A percentile compares a stretch with the other conserved stretches of the same genome.
These are phyloP conservation scores for Salix suchowensis DNA, from an alignment of 345 rosid genomes.

Conservation along the genomic window DNA sequence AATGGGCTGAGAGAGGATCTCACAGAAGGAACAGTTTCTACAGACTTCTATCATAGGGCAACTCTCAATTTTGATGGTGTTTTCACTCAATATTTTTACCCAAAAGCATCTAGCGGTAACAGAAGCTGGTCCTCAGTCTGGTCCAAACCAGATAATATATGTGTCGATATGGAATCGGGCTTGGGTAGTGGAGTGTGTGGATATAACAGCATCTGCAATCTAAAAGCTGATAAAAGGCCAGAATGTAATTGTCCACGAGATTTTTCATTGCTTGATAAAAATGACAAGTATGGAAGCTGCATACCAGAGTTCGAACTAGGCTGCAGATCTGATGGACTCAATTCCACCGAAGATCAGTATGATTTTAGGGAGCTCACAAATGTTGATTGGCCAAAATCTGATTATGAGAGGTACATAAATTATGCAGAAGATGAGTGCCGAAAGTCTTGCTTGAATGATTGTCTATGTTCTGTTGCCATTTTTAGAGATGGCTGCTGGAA, in stretches of 20 bases:
- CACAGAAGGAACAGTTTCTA: background rate
- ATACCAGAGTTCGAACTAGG: background rate
- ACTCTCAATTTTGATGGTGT: background rate
- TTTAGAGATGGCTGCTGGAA: conserved; percentile 28
- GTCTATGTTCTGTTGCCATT: background rate
- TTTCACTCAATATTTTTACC: background rate
- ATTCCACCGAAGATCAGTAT: background rate
- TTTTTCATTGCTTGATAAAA: conserved; percentile 5
- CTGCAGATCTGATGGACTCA: background rate
- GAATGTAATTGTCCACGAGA: conserved; percentile 28
- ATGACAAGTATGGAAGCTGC: conserved; percentile 5
- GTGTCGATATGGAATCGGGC: background rate
- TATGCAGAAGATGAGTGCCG: background rate
- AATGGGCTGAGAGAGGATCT: too few relatives aligned
- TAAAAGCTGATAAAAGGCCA: conserved; percentile 7
- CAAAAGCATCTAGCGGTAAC: background rate
- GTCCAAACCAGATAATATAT: conserved; percentile 20
- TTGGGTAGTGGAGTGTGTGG: conserved; percentile 31
- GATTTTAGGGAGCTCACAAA: background rate
- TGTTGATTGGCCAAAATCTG: background rate
- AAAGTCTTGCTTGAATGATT: background rate
- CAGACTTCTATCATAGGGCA: background rate
- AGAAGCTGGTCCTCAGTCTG: background rate
- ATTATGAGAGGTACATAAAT: conserved; percentile 15
- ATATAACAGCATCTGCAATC: conserved; percentile 24